Evolutionary conservation across 1,284 basidiomycete species (phyloP), one percentile per base, ranked within the genome.

Genomic region (Ceratobasidium sp.): DNA sequence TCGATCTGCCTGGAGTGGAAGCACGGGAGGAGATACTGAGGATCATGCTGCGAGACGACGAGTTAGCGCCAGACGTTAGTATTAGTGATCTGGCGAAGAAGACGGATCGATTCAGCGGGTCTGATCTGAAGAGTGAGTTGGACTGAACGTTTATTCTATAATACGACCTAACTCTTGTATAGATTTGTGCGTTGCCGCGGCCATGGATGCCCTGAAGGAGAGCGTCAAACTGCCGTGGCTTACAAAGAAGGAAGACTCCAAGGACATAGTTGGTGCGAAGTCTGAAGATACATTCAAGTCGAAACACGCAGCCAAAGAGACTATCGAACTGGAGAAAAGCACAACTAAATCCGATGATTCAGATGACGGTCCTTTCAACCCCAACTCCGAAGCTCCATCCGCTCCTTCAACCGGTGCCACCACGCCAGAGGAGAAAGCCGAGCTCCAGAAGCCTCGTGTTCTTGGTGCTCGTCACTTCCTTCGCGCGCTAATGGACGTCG

Each of bases 111-210:
- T 97, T 96, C 85, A 97, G 96, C 73, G 95, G 95, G 17, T 96
- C 95, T 20, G 96, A 97, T 84, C 86, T 97, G 78, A 97, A 96
- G 84, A 94, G 96, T 96, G 80, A 84, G 94, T 88, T 0, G 42
- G 15, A 56, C 38, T 1, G 23, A 3, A 17, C 5, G 13, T 12
- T 12, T 17, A 59, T 28, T 13, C 23, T 1, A n/a, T 66, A 40
- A 5, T 28, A 65, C 23, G 50, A 78, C 78, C 66, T 28, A 79
- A 17, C 2, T 26, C 79, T 74, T 48, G 44, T 56, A 2, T 81
- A 97, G 95, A 97, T 85, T 85, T 97, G 38, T 96, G 95, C 83
- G 95, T 97, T 44, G 91, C 94, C 69, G 95, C 96, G 20, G 96
- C 95, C 15, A 86, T 97, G 67, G 93, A 96, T 81, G 92, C 95